Evolutionary conservation across 2,329 filamentous ascomycete genomes (phyloP), one percentile per base, ranked within the genome.

Genomic region (Arthrobotrys sphaeroides): DNA sequence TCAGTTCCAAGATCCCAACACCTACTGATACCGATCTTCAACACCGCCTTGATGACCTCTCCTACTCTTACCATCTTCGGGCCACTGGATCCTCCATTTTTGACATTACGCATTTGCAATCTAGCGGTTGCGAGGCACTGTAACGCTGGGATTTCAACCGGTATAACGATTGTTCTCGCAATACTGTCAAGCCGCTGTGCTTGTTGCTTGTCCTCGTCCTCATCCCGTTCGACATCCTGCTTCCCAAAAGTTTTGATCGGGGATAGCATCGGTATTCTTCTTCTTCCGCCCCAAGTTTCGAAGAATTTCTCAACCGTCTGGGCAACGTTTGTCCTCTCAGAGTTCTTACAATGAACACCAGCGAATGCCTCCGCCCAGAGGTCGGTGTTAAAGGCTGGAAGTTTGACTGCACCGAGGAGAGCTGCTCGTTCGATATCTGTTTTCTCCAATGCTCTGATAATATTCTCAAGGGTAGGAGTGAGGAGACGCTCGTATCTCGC

Each of bases 81-180:
- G 38, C 78, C 78, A 67, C 79, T 83, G 68, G 64, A 81, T 43
- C 65, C 78, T 49, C 61, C 79, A 72, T 83, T 77, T 45, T 81
- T 82, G 7, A 85, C 57, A 13, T 38, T 73, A 38, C 73, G 83
- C 1, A 92, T 82, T 26, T 84, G 84, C 26, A 94, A 86, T 61
- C 91, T 88, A 1, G 91, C 90, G 0, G 91, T 96, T 82, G 96
- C 91, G 0, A 98, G 88, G 18, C 97, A 88, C 53, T 92, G 88
- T 1, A 97, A 86, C 0, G 90, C 89, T 0, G 94, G 94, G 0
- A 99, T 89, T 72, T 97, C 93, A 12, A 99, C 94, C 0, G 94
- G 92, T 62, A 99, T 96, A 28, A 91, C 85, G 78, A 99, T 94
- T 10, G 89, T 89, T 18, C 87, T 86, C 76, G 82, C 85, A 18